phyloP scores from a whole-genome alignment of 2,329 filamentous ascomycete genomes.

The Pseudogymnoascus pannorum region DNA sequence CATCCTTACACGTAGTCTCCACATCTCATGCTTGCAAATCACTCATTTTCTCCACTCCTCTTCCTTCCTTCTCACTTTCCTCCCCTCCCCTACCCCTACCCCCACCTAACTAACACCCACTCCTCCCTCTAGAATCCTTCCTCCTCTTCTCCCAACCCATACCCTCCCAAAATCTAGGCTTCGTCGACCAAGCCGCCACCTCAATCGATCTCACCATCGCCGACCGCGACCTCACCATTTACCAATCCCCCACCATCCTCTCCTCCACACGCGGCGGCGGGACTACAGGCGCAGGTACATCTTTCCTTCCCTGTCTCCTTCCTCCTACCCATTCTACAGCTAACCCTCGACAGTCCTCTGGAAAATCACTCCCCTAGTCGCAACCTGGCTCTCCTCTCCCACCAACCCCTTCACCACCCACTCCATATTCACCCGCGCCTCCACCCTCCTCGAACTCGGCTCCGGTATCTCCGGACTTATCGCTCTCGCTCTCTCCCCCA shows the following conservation, averaged over 20 bases:
- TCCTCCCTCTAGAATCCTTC: conserved; percentile 63
- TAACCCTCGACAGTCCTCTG: conserved; percentile 59
- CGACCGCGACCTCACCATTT: conserved; percentile 64
- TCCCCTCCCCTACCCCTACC: not conserved
- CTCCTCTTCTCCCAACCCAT: conserved; percentile 72
- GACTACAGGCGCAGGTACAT: conserved; percentile 62
- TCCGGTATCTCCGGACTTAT: conserved; percentile 80
- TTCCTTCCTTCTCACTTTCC: not conserved
- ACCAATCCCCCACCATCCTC: conserved; percentile 77
- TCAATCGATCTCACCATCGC: conserved; percentile 61
- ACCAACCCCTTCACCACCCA: conserved; percentile 55
- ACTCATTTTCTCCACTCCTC: conserved; percentile 1
- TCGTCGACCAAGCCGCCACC: conserved; percentile 65
- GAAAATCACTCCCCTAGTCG: conserved; percentile 81
- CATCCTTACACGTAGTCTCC: not conserved
- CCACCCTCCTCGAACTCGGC: conserved; percentile 72
- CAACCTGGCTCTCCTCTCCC: conserved; percentile 64
- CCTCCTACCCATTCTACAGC: conserved; percentile 7
- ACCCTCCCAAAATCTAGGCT: conserved; percentile 72
- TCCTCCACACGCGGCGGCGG: conserved; percentile 66
- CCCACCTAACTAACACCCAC: conserved; percentile 4
- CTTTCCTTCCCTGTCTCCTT: not conserved
- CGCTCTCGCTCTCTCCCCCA: conserved; percentile 58
- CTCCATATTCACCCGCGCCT: conserved; percentile 44
- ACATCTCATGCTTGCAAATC: not conserved